Base-by-base conservation (phyloP, 768 basidiomycete species). In the Boletus eberwhitei region DNA sequence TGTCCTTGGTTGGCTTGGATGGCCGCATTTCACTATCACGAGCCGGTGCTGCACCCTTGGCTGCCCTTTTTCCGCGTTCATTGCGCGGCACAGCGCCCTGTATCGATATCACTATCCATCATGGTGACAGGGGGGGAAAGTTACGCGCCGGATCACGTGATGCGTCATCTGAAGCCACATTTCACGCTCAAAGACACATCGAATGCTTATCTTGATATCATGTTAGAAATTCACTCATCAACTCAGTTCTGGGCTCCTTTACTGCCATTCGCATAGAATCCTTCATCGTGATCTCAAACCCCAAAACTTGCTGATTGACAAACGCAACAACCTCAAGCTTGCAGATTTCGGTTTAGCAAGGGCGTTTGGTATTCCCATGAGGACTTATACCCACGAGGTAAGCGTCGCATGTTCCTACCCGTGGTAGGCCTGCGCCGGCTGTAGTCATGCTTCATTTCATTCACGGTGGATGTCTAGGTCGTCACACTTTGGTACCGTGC, bases 401-500 rank as follows among this genome's bases (percentile, higher is more conserved):
- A 56, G 78, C 58, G 35, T 55, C 50, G n/a, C 47, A 24, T 54
- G 51, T 50, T 42, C n/a, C 8, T 42, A 31, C 39, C 38, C 7
- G 48, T 50, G 31, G n/a, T 50, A 7, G 31, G 21, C 48, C 29
- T 21, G 41, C 24, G 37, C 35, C 36, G 14, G 31, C 17, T 19
- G 22, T 26, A 29, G 21, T 39, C 40, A 8, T 22, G 17, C 44
- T 29, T 43, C 21, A 11, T 19, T 40, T 71, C 46, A 55, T 57
- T 53, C 31, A 50, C 53, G 43, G 31, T 49, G 38, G 41, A 37
- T 46, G 26, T 12, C 5, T 68, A 99, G 97, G 97, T 99, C 45
- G 97, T 99, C 21, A 99, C 97, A 11, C 80, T 99, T 37, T 99
- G 97, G 97, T 99, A 99, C 70, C 92, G 97, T 46, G 93, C 96